Evolutionary conservation across 2,329 filamentous ascomycete genomes (phyloP).

Genomic region (Gnomoniopsis sp.): DNA sequence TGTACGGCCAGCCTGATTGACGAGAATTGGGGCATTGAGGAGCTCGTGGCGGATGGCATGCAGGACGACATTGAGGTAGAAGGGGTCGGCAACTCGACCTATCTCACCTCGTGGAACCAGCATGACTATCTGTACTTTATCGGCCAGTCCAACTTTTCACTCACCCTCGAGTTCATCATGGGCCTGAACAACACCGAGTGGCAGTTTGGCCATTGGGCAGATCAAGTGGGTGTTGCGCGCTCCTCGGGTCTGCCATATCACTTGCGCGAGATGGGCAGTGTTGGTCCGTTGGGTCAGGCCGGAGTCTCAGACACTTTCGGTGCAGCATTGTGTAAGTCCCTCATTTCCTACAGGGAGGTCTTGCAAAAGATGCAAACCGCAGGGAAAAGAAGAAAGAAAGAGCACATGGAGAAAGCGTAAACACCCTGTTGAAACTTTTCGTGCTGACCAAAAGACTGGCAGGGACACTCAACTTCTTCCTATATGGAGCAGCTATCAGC

Average conservation of each 20-base stretch:
- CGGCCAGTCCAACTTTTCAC: neutral
- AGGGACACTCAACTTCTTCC: neutral
- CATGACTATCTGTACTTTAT: conserved; percentile 1
- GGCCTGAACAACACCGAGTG: neutral
- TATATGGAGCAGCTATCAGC: neutral
- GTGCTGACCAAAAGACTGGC: neutral
- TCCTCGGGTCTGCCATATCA: neutral
- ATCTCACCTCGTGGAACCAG: neutral
- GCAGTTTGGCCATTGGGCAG: neutral
- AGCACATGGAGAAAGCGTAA: too few species aligned
- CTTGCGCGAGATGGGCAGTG: neutral
- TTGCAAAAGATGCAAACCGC: too few species aligned
- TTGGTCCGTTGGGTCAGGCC: neutral
- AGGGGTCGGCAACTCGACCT: neutral
- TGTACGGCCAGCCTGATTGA: neutral
- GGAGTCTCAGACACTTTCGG: neutral
- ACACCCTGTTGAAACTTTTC: neutral
- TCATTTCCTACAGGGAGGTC: neutral
- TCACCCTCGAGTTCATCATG: neutral
- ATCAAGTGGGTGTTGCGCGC: neutral
- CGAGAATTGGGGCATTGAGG: neutral
- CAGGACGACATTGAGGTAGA: neutral
- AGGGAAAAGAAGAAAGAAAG: too few species aligned
- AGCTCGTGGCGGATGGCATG: neutral
- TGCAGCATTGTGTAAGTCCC: neutral